Base-by-base conservation (phyloP, 208 protist species). In the Acanthamoeba royreba region DNA sequence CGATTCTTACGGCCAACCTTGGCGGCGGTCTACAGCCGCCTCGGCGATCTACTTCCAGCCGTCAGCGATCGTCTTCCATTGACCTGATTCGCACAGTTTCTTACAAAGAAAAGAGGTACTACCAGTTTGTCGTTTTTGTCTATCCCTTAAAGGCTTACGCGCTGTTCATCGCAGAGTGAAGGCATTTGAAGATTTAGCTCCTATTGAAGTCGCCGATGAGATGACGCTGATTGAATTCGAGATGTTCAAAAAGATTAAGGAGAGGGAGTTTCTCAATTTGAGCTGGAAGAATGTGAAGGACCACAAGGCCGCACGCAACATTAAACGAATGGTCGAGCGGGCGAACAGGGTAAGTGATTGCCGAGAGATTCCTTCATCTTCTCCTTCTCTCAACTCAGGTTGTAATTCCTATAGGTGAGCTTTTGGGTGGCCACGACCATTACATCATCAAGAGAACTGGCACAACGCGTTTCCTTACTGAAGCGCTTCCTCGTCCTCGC, bases 51-150 rank as follows among this genome's bases (percentile, higher is more conserved):
- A 81, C 22, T 35, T 81, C 69, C 3, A 17, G 40, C 7, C 15
- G 69, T 3, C 69, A 81, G 69, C 69, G 69, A 2, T 81, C 69
- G 1, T 35, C 47, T 22, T 88, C 79, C 17, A 61, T 88, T 33
- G 79, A 88, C 28, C 79, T 88, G 46, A 88, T 88, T 28, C 79
- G 79, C 43, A 88, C 79, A 1, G 79, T 88, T 42, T 88, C 79
- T n/a, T 88, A 88, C 79, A 63, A 53, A 33, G 79, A 88, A 22
- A 81, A 81, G 69, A 81, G 69, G 69, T 81, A 35, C 11, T 19
- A 7, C 69, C 25, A 63, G 25, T 19, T 63, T 7, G 63, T 77
- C n/a, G n/a, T n/a, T n/a, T n/a, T n/a, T n/a, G n/a, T n/a, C n/a
- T n/a, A n/a, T n/a, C n/a, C n/a, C n/a, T n/a, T n/a, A n/a, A n/a